Evolutionary conservation across 225 moss, liverwort and hornwort genomes (phyloP).

Genomic region (Physcomitrellopsis africana): DNA sequence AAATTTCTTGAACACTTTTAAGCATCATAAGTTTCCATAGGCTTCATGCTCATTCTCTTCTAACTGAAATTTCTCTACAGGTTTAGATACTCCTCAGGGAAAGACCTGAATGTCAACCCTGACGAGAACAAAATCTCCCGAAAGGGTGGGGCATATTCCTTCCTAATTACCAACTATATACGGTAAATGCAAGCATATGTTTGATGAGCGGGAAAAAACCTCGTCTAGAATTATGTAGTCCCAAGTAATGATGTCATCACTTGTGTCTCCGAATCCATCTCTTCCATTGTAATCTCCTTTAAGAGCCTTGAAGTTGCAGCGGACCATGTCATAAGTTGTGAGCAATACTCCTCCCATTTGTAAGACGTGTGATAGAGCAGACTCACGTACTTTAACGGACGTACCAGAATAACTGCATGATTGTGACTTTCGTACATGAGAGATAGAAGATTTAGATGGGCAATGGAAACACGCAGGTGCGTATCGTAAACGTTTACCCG

Average conservation of each 20-base stretch:
- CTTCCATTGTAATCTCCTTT: constrained; percentile 75
- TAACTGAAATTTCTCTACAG: not conserved
- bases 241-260: constrained; percentile 80
- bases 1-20: not conserved
- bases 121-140: not conserved
- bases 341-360: constrained; percentile 86
- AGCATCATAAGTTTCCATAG: not conserved
- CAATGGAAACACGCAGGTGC: too few species aligned
- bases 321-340: constrained; percentile 97
- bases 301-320: constrained; percentile 84
- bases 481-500: too few species aligned
- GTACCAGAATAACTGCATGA: constrained; percentile 76
- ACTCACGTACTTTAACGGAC: constrained; percentile 72
- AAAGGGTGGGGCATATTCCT: not conserved
- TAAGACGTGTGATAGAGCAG: constrained; percentile 69
- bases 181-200: not conserved
- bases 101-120: not conserved
- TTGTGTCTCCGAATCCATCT: constrained; percentile 74
- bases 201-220: constrained; percentile 33
- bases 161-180: not conserved
- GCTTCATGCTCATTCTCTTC: not conserved
- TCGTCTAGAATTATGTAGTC: constrained; percentile 94
- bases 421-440: not conserved
- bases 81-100: not conserved
- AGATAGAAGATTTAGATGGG: not conserved